Base-by-base conservation (phyloP, 257 asterid genomes). In the Voacanga thouarsii region DNA sequence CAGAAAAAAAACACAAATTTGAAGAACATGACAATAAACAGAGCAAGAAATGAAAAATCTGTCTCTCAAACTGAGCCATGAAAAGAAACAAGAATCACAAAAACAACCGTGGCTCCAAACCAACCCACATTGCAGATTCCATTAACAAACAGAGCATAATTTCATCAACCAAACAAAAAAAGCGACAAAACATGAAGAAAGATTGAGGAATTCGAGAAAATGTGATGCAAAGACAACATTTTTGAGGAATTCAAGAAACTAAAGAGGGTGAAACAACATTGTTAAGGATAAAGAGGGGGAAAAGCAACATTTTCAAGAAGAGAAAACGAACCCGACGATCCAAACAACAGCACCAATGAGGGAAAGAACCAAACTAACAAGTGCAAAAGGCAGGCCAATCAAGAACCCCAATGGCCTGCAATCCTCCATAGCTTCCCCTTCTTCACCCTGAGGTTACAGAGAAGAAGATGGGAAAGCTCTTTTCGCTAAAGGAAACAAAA, bases 351-450 rank as follows among this genome's bases (percentile, higher is more conserved):
- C 87, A 26, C 94, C 94, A 44, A 90, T 28, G 76, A 88, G 64
- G 77, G 92, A 81, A n/a, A 90, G 53, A 53, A 81, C 12, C 86
- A 90, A 84, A 11, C 88, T 64, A 75, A 88, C 33, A 24, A 88
- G 68, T 50, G 89, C 94, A 60, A 88, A 90, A 67, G 92, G 92
- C 71, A 90, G 84, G 70, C 89, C 87, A 30, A 90, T 77, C 87
- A 90, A 81, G 88, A 90, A 90, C 64, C 87, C 94, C 84, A 90
- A 70, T 67, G 94, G 94, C 84, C 88, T 88, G 84, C 92, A 90
- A 74, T 78, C 79, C 79, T 30, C 85, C 44, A 53, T 81, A 50
- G 71, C 37, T 72, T 45, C 69, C 68, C 64, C 75, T 19, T 57
- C 63, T 69, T 55, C 43, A 26, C 61, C 74, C 23, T 24, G 19